These are phyloP conservation scores for Cronartium quercuum DNA, from an alignment of 1,284 basidiomycete species.

Conservation along the genomic window DNA sequence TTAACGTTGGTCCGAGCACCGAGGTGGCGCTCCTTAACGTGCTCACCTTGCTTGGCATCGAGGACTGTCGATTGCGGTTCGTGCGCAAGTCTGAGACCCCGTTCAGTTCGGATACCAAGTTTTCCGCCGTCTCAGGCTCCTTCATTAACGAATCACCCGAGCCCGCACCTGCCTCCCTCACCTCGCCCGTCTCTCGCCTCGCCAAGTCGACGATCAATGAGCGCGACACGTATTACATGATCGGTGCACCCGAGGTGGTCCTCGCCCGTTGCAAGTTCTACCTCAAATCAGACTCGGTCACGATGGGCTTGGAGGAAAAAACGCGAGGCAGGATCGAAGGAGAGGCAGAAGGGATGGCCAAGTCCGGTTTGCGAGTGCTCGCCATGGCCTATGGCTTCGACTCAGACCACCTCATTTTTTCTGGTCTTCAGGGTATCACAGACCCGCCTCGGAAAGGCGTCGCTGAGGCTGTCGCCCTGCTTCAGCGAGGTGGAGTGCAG, in stretches of 20 bases:
- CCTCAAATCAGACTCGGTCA: conserved; percentile 75
- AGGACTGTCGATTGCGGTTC: conserved; percentile 67
- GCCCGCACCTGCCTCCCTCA: conserved; percentile 40
- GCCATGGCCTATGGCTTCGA: conserved; percentile 74
- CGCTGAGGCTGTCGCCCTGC: conserved; percentile 70
- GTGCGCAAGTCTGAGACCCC: conserved; percentile 70
- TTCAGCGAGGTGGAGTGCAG: conserved; percentile 81
- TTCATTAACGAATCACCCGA: conserved; percentile 49
- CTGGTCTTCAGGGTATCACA: conserved; percentile 87
- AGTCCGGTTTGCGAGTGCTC: conserved; percentile 74
- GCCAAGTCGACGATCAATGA: conserved; percentile 44
- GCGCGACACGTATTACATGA: conserved; percentile 77
- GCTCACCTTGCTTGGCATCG: conserved; percentile 62
- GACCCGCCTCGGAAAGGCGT: conserved; percentile 92
- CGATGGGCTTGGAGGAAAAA: conserved; percentile 60
- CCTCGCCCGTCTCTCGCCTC: conserved; percentile 33
- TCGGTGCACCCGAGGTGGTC: conserved; percentile 84
- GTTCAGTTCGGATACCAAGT: conserved; percentile 88
- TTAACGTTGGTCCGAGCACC: conserved; percentile 79
- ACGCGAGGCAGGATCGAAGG: conserved; percentile 62
- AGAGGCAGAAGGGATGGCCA: conserved; percentile 66
- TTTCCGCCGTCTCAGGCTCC: conserved; percentile 78
- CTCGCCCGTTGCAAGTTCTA: conserved; percentile 78
- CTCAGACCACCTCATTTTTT: conserved; percentile 67
- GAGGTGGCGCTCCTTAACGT: conserved; percentile 87